Evolutionary conservation across 192 early-diverging fungal species (phyloP).

Genomic region (Backusella westeae): DNA sequence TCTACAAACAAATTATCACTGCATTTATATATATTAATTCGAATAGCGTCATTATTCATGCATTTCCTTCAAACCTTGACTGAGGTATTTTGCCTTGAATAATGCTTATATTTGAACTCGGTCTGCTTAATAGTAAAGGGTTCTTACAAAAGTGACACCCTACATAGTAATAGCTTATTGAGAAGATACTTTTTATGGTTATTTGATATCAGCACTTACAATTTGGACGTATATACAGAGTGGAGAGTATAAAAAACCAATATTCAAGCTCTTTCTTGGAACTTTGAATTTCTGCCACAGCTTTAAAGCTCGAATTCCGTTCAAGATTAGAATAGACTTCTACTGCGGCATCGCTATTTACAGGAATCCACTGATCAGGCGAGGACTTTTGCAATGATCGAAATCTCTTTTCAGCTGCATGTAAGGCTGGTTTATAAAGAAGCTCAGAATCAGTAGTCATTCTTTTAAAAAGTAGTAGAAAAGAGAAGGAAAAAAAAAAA

Average conservation of each 20-base stretch:
- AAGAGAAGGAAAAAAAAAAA: neutral
- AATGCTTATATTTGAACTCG: neutral
- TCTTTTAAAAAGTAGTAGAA: neutral
- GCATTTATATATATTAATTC: conserved; percentile 1
- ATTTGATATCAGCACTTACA: neutral
- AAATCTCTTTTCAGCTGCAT: neutral
- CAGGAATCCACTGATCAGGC: neutral
- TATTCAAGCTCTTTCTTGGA: neutral
- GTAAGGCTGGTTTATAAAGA: neutral
- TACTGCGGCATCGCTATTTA: neutral
- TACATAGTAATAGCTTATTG: neutral
- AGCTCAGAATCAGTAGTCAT: neutral
- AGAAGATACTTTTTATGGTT: neutral
- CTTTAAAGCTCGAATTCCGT: neutral
- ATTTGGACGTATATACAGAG: neutral
- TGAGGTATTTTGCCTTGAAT: conserved; percentile 2
- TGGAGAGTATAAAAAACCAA: neutral
- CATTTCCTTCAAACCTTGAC: conserved; percentile 3
- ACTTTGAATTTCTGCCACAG: neutral
- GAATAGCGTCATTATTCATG: neutral
- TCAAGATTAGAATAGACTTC: neutral
- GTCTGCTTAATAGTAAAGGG: neutral
- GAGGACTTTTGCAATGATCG: neutral
- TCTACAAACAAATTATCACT: neutral
- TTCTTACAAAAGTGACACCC: neutral